These are phyloP conservation scores for Gossypium armourianum DNA, from an alignment of 441 rosid species.

Conservation along the genomic window DNA sequence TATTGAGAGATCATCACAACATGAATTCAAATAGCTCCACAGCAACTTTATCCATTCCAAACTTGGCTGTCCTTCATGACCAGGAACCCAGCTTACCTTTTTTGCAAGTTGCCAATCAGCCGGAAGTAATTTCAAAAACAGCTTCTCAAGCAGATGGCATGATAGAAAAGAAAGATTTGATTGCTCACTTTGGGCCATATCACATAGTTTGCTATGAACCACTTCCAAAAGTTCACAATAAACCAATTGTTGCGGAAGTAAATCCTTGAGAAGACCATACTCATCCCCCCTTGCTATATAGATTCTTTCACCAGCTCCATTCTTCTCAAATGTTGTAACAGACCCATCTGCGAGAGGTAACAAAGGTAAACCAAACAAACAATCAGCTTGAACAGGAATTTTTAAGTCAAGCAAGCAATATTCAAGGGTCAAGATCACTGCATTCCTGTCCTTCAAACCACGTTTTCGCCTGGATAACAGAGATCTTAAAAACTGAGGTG, in stretches of 20 bases:
- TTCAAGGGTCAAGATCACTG: conserved; percentile 67
- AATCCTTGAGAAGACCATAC: conserved; percentile 70
- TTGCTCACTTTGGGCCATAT: conserved; percentile 58
- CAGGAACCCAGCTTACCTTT: conserved; percentile 74
- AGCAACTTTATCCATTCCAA: conserved; percentile 68
- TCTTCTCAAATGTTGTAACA: conserved; percentile 62
- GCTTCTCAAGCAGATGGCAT: conserved; percentile 76
- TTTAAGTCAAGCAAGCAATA: conserved; percentile 78
- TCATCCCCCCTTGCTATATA: conserved; percentile 63
- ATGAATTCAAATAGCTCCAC: conserved; percentile 72
- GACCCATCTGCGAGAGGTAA: conserved; percentile 89
- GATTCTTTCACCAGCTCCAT: conserved; percentile 68
- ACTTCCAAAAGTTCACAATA: conserved; percentile 54
- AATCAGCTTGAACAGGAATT: conserved; percentile 38
- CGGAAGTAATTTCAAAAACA: conserved; percentile 74
- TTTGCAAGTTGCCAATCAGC: conserved; percentile 74
- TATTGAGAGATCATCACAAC: conserved; percentile 74
- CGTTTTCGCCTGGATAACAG: conserved; percentile 69
- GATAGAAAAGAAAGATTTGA: conserved; percentile 74
- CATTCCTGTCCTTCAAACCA: conserved; percentile 52
- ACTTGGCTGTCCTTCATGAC: conserved; percentile 70
- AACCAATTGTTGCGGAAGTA: conserved; percentile 73
- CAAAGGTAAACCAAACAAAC: conserved; percentile 69
- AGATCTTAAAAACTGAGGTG: conserved; percentile 67
- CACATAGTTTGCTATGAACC: conserved; percentile 56